Base-by-base conservation (phyloP, 441 rosid species). In the Adansonia gregorii region DNA sequence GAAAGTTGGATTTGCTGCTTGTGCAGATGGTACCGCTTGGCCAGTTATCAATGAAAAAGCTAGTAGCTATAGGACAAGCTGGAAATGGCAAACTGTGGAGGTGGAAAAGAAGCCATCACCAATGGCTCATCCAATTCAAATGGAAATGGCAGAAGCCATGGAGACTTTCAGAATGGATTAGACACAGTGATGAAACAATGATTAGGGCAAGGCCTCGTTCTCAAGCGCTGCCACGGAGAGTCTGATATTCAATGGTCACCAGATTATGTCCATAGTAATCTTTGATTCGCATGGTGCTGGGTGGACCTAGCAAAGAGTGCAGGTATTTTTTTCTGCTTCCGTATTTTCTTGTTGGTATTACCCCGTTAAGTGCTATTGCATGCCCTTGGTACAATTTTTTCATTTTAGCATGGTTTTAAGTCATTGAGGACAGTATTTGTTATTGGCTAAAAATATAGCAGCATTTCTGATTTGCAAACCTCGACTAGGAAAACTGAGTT, bases 81-180 rank as follows among this genome's bases (percentile, higher is more conserved):
- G 98, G 97, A 76, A 96, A 88, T 72, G 98, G 97, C 76, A 96
- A 88, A 81, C 87, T 96, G 70, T 94, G 99, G 99, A 94, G 99
- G 88, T 96, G 99, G 99, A 96, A 96, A 85, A 92, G 98, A 88
- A 91, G 98, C 77, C 99, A 94, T 85, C 98, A 93, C 81, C 96
- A 89, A 68, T 96, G 99, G 98, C 93, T 89, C 63, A 80, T 96
- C 82, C 99, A 96, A 75, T 96, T 93, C 89, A 96, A 96, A 84
- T 96, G 97, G 97, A 96, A 96, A 85, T 96, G 98, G 99, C 98
- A 94, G 85, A 96, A 96, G 85, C 99, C 99, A 72, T 96, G 99
- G 98, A 93, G 91, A 83, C 91, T 96, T 76, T 96, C 98, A 19
- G 99, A 94, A 83, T 85, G 84, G 91, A 96, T 96, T 64, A 87